Evolutionary conservation across 805 yeast genomes (phyloP).

Genomic region (Suhomyces vadensis): DNA sequence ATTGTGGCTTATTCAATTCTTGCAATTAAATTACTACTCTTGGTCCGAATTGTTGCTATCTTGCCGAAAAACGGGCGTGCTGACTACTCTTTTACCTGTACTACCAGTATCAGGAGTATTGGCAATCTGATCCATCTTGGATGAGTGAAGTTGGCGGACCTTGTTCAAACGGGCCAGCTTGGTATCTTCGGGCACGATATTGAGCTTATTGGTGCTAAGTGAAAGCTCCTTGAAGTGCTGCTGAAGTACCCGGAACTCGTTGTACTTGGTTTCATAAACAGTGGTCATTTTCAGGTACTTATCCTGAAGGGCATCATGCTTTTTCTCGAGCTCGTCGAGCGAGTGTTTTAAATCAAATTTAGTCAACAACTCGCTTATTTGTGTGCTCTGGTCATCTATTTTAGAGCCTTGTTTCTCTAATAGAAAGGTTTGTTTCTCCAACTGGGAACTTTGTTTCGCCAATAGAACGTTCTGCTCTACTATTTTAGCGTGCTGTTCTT

Average conservation of each 20-base stretch:
- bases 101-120: background rate
- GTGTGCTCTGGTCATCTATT: background rate
- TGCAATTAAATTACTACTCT: too few relatives aligned
- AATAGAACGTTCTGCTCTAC: background rate
- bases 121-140: conserved; percentile 17
- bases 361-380: background rate
- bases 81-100: conserved; percentile 25
- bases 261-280: conserved; percentile 25
- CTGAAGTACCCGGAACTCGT: conserved; percentile 23
- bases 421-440: too few relatives aligned
- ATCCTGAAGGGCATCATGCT: conserved; percentile 2
- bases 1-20: too few relatives aligned
- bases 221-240: conserved; percentile 22
- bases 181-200: conserved; percentile 4
- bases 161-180: conserved; percentile 14
- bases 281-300: conserved; percentile 19
- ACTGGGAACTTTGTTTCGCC: too few relatives aligned
- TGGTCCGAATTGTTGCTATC: background rate
- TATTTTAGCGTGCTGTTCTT: background rate
- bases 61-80: conserved; percentile 21
- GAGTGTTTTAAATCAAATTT: background rate
- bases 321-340: conserved; percentile 3
- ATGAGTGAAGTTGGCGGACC: conserved; percentile 25
- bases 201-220: conserved; percentile 14
- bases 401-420: too few relatives aligned